These are phyloP conservation scores for Petunia hybrid DNA, from an alignment of 305 asterid genomes.

Conservation along the genomic window DNA sequence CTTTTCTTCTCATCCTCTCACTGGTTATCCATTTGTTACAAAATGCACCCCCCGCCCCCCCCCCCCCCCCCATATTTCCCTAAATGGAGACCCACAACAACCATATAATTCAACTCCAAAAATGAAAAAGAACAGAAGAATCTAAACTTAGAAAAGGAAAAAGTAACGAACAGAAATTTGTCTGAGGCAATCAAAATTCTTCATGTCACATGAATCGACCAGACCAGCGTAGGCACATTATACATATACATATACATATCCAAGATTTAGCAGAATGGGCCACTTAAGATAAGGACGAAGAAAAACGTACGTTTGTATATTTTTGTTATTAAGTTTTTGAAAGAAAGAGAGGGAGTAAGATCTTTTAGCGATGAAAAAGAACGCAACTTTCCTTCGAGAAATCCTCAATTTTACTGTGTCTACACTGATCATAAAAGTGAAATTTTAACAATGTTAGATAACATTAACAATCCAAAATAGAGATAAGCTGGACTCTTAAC, in stretches of 20 bases:
- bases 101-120: conserved; percentile 37
- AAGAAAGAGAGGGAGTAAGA: neutral
- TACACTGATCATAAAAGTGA: neutral
- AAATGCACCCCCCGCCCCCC: neutral
- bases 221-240: neutral
- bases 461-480: neutral
- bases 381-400: neutral
- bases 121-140: conserved; percentile 7
- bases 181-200: conserved; percentile 41
- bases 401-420: neutral
- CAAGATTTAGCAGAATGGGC: conserved; percentile 30
- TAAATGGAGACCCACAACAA: conserved; percentile 15
- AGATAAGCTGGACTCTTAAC: neutral
- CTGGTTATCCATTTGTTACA: conserved; percentile 57
- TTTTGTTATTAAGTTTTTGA: conserved; percentile 5
- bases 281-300: conserved; percentile 4
- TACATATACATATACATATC: neutral
- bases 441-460: neutral
- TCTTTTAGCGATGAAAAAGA: conserved; percentile 5
- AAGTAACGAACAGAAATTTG: conserved; percentile 44
- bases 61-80: neutral
- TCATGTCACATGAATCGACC: conserved; percentile 55
- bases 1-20: conserved; percentile 78
- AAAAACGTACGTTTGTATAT: neutral
- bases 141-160: conserved; percentile 52